Evolutionary conservation across 768 basidiomycete genomes (phyloP).

Genomic region (Rhodotorula babjevae): DNA sequence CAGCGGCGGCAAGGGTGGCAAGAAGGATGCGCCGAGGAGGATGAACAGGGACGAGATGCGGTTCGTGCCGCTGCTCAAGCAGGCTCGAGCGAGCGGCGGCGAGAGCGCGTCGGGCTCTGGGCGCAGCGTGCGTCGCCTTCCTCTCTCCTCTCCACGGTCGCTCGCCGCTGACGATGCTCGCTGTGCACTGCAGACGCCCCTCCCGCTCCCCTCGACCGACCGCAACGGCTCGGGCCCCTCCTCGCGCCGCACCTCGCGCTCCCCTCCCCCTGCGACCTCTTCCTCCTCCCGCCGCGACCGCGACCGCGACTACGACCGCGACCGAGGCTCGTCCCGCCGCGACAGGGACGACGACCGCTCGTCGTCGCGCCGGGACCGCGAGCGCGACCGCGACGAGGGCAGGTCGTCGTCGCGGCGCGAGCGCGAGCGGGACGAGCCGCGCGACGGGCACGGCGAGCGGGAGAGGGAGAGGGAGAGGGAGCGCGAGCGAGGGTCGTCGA

Average conservation of each 20-base stretch:
- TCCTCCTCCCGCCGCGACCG: slow-evolving; percentile 45
- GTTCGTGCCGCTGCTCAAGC: slow-evolving; percentile 77
- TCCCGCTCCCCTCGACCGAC: background rate
- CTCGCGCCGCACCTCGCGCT: slow-evolving; percentile 23
- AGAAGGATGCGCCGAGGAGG: slow-evolving; percentile 44
- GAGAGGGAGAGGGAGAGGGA: background rate
- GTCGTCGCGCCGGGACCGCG: background rate
- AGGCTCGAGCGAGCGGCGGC: slow-evolving; percentile 51
- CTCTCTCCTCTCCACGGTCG: too few relatives aligned
- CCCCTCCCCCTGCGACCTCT: background rate
- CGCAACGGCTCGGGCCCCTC: slow-evolving; percentile 21
- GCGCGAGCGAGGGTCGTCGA: background rate
- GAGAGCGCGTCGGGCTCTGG: slow-evolving; percentile 7
- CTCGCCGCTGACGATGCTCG: slow-evolving; percentile 47
- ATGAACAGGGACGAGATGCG: slow-evolving; percentile 58
- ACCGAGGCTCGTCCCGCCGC: slow-evolving; percentile 9
- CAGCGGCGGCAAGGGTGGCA: slow-evolving; percentile 43
- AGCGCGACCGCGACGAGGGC: background rate
- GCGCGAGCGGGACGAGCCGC: background rate
- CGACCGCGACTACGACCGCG: slow-evolving; percentile 39
- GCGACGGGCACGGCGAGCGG: background rate
- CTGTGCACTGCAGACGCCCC: slow-evolving; percentile 50
- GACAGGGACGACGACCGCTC: background rate
- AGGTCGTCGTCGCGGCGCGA: background rate
- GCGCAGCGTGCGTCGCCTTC: background rate